Conservation (phyloP, 2,329 filamentous ascomycete genomes). For the Botryotinia narcissicola region DNA sequence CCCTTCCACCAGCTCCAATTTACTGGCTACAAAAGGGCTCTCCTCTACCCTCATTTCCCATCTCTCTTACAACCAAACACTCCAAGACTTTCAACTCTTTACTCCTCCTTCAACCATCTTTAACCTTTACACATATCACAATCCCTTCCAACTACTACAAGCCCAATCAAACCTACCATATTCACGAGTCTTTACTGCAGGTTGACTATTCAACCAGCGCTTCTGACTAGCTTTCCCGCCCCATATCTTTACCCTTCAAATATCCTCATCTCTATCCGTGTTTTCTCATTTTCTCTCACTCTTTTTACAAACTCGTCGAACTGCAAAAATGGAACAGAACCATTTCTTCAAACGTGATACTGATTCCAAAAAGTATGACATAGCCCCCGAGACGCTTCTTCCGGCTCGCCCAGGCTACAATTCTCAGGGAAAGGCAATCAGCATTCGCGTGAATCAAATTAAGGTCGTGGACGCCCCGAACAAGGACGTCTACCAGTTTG, state of each 20-base stretch:
- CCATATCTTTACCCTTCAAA: conserved; percentile 9
- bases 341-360: conserved; percentile 33
- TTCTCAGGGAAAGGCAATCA: conserved; percentile 53
- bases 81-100: background rate
- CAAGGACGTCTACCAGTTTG: conserved; percentile 74
- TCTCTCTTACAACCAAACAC: conserved; percentile 5
- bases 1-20: background rate
- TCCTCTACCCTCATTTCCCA: background rate
- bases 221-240: conserved; percentile 21
- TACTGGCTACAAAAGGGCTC: background rate
- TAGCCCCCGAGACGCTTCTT: conserved; percentile 22
- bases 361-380: conserved; percentile 29
- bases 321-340: conserved; percentile 33
- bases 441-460: conserved; percentile 70
- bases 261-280: background rate
- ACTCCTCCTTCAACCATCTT: conserved; percentile 11
- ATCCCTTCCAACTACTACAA: background rate
- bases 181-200: conserved; percentile 2
- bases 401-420: conserved; percentile 56
- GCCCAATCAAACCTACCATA: conserved; percentile 6
- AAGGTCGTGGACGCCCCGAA: conserved; percentile 60
- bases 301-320: conserved; percentile 20
- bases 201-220: conserved; percentile 25
- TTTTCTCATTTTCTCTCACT: conserved; percentile 11
- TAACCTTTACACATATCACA: background rate